phyloP scores from a whole-genome alignment of 768 basidiomycete genomes.

The Calvatia gigantea region DNA sequence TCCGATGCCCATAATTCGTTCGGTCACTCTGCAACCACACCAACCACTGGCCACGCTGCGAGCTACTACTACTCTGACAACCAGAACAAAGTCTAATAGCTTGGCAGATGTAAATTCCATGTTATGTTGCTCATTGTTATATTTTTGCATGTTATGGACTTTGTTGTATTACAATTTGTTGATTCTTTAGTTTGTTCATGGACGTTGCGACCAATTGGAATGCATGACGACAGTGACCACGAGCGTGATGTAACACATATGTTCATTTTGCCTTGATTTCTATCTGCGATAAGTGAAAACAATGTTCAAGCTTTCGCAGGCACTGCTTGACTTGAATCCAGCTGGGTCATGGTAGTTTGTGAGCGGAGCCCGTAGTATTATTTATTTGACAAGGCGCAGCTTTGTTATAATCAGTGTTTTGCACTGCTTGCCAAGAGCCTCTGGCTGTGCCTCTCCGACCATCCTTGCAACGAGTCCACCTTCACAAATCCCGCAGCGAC shows the following conservation, averaged over 20 bases:
- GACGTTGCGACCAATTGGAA: not conserved
- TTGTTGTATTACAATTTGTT: not conserved
- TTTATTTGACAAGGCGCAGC: not conserved
- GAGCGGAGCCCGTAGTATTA: not conserved
- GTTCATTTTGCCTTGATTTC: too few species aligned
- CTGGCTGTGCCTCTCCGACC: not conserved
- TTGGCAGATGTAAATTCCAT: not conserved
- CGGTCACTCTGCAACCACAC: conserved; percentile 14
- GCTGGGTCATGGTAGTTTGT: not conserved
- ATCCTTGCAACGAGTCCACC: conserved; percentile 1
- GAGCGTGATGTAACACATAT: not conserved
- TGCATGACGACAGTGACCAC: not conserved
- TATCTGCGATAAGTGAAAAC: too few species aligned
- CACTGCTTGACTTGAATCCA: not conserved
- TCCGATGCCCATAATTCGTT: conserved; percentile 26
- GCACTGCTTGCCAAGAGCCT: conserved; percentile 14
- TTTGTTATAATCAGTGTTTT: conserved; percentile 5
- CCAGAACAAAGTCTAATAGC: conserved; percentile 3
- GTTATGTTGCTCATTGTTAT: too few species aligned
- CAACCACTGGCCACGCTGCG: conserved; percentile 4
- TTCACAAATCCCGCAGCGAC: conserved; percentile 1
- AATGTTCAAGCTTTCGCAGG: too few species aligned
- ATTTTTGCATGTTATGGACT: too few species aligned
- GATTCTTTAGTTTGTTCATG: not conserved
- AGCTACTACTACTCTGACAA: conserved; percentile 5